Conservation (phyloP, 352 stramenopile genomes). For the Chrysophaeum taylorii region DNA sequence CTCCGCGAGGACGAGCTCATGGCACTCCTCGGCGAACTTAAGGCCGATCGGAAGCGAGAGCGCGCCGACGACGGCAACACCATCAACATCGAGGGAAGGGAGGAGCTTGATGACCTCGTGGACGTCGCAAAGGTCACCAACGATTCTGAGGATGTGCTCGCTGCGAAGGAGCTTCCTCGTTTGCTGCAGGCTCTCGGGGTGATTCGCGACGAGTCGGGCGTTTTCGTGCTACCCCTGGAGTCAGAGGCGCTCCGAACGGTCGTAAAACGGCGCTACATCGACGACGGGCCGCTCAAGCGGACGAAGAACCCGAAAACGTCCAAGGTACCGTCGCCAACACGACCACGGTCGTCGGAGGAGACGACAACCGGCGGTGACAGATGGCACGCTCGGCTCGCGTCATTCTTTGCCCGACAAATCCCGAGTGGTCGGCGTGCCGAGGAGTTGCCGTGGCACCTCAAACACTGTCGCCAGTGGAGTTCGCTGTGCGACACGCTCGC, state of each 20-base stretch:
- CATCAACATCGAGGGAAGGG: constrained; percentile 30
- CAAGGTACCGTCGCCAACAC: neutral
- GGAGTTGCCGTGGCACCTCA: constrained; percentile 80
- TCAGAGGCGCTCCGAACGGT: constrained; percentile 69
- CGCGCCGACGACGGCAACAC: constrained; percentile 31
- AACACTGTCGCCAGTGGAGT: constrained; percentile 70
- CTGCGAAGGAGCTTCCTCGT: constrained; percentile 47
- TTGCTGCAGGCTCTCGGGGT: constrained; percentile 58
- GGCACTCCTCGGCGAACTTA: constrained; percentile 28
- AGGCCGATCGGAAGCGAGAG: constrained; percentile 24
- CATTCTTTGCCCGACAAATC: constrained; percentile 38
- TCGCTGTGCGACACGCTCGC: constrained; percentile 68
- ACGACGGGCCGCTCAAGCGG: neutral
- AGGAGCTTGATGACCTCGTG: neutral
- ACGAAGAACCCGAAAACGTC: neutral
- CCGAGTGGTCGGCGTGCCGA: constrained; percentile 38
- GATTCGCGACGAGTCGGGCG: constrained; percentile 45
- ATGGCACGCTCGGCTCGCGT: constrained; percentile 39
- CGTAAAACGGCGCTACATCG: constrained; percentile 42
- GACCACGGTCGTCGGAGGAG: neutral
- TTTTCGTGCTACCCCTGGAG: constrained; percentile 71
- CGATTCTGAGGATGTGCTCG: constrained; percentile 13
- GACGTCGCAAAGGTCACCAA: neutral
- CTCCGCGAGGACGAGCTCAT: constrained; percentile 68
- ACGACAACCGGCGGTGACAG: neutral